Percentiles rank a stretch among this genome's conserved stretches.
Evolutionary conservation across 1,284 basidiomycete genomes (phyloP).

Genomic region (Sanghuangporus baumii): DNA sequence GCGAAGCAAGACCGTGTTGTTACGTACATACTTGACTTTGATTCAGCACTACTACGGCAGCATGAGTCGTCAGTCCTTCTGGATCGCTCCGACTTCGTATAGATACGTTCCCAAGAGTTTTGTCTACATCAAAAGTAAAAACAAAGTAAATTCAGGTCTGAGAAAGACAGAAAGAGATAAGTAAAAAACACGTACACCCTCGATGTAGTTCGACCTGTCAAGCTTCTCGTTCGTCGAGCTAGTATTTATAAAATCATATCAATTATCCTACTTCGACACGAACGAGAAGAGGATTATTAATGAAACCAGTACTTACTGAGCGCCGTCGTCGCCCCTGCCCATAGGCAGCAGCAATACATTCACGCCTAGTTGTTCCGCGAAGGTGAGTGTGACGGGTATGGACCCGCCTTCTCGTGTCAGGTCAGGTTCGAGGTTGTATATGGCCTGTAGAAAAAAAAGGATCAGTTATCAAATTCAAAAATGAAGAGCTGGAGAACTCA

Average conservation of each 20-base stretch:
- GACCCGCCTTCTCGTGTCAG: constrained; percentile 93
- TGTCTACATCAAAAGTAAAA: constrained; percentile 35
- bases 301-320: constrained; percentile 55
- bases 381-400: constrained; percentile 94
- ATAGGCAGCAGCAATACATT: constrained; percentile 88
- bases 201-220: constrained; percentile 89
- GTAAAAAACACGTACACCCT: constrained; percentile 55
- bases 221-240: constrained; percentile 97
- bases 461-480: not conserved
- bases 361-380: constrained; percentile 81
- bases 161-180: not conserved
- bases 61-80: not conserved
- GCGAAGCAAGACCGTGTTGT: too few species aligned
- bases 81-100: constrained; percentile 61
- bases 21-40: too few species aligned
- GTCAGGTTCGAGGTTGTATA: constrained; percentile 83
- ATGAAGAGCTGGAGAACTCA: constrained; percentile 24
- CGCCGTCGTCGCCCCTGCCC: constrained; percentile 91
- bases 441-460: constrained; percentile 37
- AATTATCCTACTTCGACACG: not conserved
- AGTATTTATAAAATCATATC: constrained; percentile 1
- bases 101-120: constrained; percentile 81
- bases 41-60: too few species aligned
- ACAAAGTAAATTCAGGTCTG: constrained; percentile 4
- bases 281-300: not conserved